Base-by-base conservation (phyloP, 345 rosid species). In the Xanthoceras sorbifolium region DNA sequence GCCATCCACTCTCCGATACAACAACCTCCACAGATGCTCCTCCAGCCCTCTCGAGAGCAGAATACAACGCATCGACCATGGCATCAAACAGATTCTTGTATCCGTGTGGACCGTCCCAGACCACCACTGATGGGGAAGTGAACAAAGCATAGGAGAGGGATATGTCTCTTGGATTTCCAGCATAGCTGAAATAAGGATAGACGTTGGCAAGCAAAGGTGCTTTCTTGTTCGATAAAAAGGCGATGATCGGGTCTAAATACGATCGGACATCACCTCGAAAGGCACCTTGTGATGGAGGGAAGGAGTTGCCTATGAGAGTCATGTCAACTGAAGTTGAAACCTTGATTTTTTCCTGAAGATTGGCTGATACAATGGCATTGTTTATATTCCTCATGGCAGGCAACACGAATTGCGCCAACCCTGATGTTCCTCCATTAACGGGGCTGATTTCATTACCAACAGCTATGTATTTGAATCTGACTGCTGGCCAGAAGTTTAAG, bases 391-490 rank as follows among this genome's bases (percentile, higher is more conserved):
- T 64, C 72, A 87, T 64, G 10, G 87, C 86, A 0, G 86, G 87
- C 55, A 84, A 67, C 2, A 86, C 85, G 11, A 57, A 84, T 40
- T 17, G 65, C 2, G 89, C 84, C 1, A 64, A 61, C 8, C 50
- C 46, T 2, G 83, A 67, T 0, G 81, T 63, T 63, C 68, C 76
- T 48, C 82, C 82, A 46, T 68, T 65, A n/a, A 84, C 48, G 9
- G 87, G 85, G 31, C 78, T 75, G 22, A 87, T 82, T 75, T 87
- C 87, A 15, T 87, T 87, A 22, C 87, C 90, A 2, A 87, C 87
- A 3, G 85, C 86, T 67, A 86, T 84, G 80, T 84, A 86, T 18
- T 83, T 63, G 78, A 86, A 71, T 54, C 46, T 74, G 68, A 86
- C 87, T 3, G 65, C 42, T 0, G 89, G 84, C 61, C 80, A 80